These are phyloP conservation scores for Candida nonsorbophila DNA, from an alignment of 805 yeast genomes.

Conservation along the genomic window DNA sequence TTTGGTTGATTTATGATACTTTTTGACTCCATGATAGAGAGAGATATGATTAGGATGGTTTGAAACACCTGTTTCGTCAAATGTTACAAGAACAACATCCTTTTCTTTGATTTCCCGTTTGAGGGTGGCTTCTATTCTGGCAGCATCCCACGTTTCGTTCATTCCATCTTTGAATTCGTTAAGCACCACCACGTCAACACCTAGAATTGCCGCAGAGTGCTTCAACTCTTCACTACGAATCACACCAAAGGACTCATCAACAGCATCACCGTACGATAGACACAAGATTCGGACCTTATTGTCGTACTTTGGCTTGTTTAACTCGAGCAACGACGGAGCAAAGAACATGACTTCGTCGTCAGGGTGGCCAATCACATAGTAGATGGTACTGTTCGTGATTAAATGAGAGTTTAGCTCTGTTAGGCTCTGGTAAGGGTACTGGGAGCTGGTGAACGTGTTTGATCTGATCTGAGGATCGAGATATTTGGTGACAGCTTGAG, in stretches of 20 bases:
- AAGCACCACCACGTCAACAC: constrained; percentile 46
- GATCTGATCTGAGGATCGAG: constrained; percentile 22
- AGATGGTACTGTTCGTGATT: constrained; percentile 32
- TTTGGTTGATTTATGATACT: constrained; percentile 15
- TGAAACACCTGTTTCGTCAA: constrained; percentile 81
- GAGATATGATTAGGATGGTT: constrained; percentile 83
- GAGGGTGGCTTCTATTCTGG: constrained; percentile 36
- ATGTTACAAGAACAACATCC: constrained; percentile 54
- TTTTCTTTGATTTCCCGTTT: constrained; percentile 15
- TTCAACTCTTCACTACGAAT: constrained; percentile 56
- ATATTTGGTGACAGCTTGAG: constrained; percentile 28
- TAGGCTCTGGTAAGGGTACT: constrained; percentile 33
- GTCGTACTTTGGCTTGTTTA: constrained; percentile 39
- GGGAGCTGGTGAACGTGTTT: constrained; percentile 14
- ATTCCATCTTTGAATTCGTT: constrained; percentile 58
- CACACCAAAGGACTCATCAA: constrained; percentile 63
- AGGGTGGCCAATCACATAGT: constrained; percentile 83
- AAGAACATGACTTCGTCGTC: constrained; percentile 99
- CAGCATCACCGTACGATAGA: constrained; percentile 65
- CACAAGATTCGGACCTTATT: constrained; percentile 60
- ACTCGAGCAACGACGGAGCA: constrained; percentile 65
- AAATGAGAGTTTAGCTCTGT: constrained; percentile 30
- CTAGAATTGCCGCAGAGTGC: constrained; percentile 50
- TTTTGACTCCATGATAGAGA: constrained; percentile 45
- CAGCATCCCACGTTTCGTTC: constrained; percentile 56